Conservation (phyloP, 805 yeast species). For the Pichia eremophila region DNA sequence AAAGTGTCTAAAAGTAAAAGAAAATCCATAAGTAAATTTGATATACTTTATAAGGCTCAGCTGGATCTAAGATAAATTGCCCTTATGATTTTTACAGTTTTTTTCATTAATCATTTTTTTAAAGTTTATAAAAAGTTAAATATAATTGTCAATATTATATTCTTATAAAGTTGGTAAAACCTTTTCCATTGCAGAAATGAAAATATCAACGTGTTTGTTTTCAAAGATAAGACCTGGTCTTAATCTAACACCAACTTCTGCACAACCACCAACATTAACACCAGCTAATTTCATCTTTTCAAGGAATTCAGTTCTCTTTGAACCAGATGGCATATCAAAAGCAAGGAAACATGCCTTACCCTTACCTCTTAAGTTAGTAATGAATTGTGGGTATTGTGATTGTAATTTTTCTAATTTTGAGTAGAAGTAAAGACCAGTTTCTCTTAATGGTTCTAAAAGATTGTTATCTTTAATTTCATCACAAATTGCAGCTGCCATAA, state of each 20-base stretch:
- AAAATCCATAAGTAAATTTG: neutral
- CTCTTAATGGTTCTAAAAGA: constrained; percentile 44
- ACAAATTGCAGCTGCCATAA: constrained; percentile 67
- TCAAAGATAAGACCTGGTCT: constrained; percentile 75
- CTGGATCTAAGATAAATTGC: neutral
- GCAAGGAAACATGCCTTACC: constrained; percentile 73
- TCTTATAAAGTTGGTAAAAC: constrained; percentile 20
- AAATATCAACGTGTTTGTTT: constrained; percentile 68
- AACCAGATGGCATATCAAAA: constrained; percentile 53
- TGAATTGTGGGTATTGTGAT: constrained; percentile 41
- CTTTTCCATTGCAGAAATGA: constrained; percentile 37
- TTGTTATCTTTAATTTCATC: constrained; percentile 53
- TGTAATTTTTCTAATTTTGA: constrained; percentile 44
- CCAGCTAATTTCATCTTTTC: constrained; percentile 53
- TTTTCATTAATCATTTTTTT: neutral
- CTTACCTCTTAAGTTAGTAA: constrained; percentile 62
- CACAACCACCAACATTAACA: constrained; percentile 80
- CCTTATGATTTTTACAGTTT: no score
- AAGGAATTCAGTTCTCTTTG: constrained; percentile 54
- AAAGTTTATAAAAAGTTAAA: neutral
- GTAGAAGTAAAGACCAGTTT: constrained; percentile 62
- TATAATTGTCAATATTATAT: neutral
- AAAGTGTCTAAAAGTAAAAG: neutral
- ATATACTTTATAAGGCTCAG: neutral
- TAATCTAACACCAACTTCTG: constrained; percentile 66